Evolutionary conservation across 768 basidiomycete genomes (phyloP).

Genomic region (Lentinula guzmanii): DNA sequence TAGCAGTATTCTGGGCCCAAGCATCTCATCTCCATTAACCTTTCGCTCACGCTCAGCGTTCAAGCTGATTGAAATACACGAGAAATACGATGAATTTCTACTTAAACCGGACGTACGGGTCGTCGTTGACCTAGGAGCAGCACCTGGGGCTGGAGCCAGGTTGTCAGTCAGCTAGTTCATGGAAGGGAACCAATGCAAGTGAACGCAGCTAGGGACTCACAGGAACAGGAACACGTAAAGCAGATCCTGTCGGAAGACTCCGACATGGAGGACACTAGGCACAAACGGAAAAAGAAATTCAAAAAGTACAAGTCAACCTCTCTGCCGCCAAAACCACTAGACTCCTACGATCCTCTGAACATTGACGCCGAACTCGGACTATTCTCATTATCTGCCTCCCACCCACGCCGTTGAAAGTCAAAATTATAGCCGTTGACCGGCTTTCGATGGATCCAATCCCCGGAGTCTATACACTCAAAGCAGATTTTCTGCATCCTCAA

Average conservation of each 20-base stretch:
- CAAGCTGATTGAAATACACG: conserved; percentile 81
- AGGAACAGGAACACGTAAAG: conserved; percentile 12
- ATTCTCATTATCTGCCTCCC: not conserved
- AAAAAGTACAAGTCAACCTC: not conserved
- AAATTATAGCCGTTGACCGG: conserved; percentile 77
- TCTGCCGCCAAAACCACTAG: conserved; percentile 6
- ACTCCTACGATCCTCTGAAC: conserved; percentile 36
- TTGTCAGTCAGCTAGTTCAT: conserved; percentile 41
- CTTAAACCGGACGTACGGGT: conserved; percentile 43
- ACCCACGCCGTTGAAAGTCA: conserved; percentile 23
- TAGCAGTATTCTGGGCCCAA: conserved; percentile 2
- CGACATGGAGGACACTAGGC: not conserved
- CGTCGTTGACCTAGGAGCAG: conserved; percentile 86
- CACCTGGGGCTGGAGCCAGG: conserved; percentile 97
- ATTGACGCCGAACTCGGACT: conserved; percentile 23
- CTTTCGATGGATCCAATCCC: conserved; percentile 66
- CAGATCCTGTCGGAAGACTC: not conserved
- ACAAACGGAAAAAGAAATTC: conserved; percentile 9
- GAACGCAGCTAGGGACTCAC: conserved; percentile 8
- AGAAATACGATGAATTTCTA: conserved; percentile 48
- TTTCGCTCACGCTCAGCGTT: conserved; percentile 89
- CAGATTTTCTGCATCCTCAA: conserved; percentile 65
- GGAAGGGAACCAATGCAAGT: conserved; percentile 40
- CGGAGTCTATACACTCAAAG: conserved; percentile 68
- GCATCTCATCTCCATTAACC: conserved; percentile 9